Evolutionary conservation across 176 grass and related monocot species (phyloP).

Genomic region (Avena atlantica): DNA sequence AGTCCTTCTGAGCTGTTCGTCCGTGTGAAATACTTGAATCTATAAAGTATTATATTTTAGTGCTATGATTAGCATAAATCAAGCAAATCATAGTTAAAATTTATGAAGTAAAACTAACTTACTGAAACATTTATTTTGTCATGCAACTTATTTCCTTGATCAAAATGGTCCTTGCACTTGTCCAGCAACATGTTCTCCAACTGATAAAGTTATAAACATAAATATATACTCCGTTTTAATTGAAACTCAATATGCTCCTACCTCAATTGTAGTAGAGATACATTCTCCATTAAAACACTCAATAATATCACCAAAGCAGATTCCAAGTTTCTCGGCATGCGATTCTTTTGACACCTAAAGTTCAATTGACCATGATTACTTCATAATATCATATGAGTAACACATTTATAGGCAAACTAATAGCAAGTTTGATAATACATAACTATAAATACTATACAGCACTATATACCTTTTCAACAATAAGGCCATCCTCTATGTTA

Average conservation of each 20-base stretch:
- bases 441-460: too few relatives aligned
- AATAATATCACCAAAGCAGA: neutral
- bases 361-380: neutral
- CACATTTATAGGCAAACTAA: neutral
- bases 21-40: neutral
- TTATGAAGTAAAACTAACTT: neutral
- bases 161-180: constrained; percentile 15
- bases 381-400: neutral
- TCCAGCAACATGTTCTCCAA: constrained; percentile 16
- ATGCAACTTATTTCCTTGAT: constrained; percentile 6
- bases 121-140: neutral
- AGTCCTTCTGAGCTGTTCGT: neutral
- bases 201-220: neutral
- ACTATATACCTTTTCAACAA: constrained; percentile 17
- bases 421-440: neutral
- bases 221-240: neutral
- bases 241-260: neutral
- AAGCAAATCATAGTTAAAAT: neutral
- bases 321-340: constrained; percentile 20
- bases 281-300: constrained; percentile 3
- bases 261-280: neutral
- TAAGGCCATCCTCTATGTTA: constrained; percentile 12
- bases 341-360: constrained; percentile 15
- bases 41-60: constrained; percentile 2
- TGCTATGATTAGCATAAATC: neutral